A percentile compares a stretch with the other conserved stretches of the same genome.
phyloP scores from a whole-genome alignment of 371 early-diverging fungal genomes.

The Apophysomyces variabilis region DNA sequence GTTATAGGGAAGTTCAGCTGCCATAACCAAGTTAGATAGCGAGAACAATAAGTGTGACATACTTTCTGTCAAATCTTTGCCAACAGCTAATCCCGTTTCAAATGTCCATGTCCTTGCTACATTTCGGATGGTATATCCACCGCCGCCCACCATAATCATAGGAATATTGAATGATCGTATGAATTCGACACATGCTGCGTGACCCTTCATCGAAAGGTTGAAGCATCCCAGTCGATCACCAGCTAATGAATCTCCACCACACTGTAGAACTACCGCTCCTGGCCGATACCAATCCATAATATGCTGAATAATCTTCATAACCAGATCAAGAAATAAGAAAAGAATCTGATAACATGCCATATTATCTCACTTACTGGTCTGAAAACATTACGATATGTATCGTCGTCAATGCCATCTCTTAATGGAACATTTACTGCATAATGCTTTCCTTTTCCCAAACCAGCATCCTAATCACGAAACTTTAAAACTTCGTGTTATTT shows the following conservation, averaged over 20 bases:
- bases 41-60: not conserved
- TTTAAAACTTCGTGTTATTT: not conserved
- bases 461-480: conserved; percentile 55
- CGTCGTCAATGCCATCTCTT: conserved; percentile 95
- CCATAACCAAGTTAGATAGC: not conserved
- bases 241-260: conserved; percentile 97
- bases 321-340: not conserved
- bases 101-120: conserved; percentile 96
- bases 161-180: conserved; percentile 90
- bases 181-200: conserved; percentile 88
- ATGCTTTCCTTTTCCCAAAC: conserved; percentile 70
- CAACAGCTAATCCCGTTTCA: conserved; percentile 91
- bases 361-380: conserved; percentile 52
- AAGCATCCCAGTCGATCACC: conserved; percentile 99
- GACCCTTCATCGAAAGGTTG: conserved; percentile 88
- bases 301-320: conserved; percentile 26
- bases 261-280: conserved; percentile 95
- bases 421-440: conserved; percentile 95
- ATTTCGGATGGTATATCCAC: conserved; percentile 97
- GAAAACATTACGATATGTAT: conserved; percentile 79
- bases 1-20: conserved; percentile 86
- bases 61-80: conserved; percentile 51
- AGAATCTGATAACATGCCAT: not conserved
- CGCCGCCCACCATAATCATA: conserved; percentile 94
- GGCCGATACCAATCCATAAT: conserved; percentile 94